phyloP scores from a whole-genome alignment of 352 stramenopile species.

The Globisporangium iwayamae region DNA sequence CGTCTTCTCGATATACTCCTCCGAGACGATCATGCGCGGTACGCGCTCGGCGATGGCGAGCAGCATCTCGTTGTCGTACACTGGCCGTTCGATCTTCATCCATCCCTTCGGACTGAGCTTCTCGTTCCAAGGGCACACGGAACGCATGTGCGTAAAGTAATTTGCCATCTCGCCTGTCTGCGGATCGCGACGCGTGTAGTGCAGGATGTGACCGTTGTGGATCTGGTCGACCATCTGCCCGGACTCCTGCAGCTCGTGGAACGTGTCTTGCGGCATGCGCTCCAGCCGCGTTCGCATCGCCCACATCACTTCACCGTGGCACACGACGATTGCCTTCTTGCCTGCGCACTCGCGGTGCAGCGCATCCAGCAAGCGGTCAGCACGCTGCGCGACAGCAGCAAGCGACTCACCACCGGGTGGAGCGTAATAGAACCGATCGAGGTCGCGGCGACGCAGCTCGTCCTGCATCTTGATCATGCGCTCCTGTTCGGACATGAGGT shows the following conservation, averaged over 20 bases:
- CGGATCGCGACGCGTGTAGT: slow-evolving; percentile 83
- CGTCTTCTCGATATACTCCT: slow-evolving; percentile 86
- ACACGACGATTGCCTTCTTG: slow-evolving; percentile 82
- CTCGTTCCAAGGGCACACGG: slow-evolving; percentile 87
- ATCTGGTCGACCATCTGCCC: slow-evolving; percentile 88
- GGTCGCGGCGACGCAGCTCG: slow-evolving; percentile 74
- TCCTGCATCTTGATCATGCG: slow-evolving; percentile 87
- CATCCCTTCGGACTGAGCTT: slow-evolving; percentile 86
- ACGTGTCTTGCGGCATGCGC: slow-evolving; percentile 86
- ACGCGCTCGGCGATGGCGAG: slow-evolving; percentile 80
- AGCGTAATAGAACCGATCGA: slow-evolving; percentile 87
- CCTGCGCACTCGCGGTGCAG: slow-evolving; percentile 79
- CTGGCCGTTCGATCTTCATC: slow-evolving; percentile 86
- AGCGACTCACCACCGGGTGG: slow-evolving; percentile 81
- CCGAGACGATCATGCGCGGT: slow-evolving; percentile 85
- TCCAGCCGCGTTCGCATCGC: slow-evolving; percentile 84
- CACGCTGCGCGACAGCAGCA: slow-evolving; percentile 75
- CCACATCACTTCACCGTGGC: slow-evolving; percentile 89
- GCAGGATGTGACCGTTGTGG: slow-evolving; percentile 86
- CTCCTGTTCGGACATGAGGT: slow-evolving; percentile 88
- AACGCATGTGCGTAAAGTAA: slow-evolving; percentile 88
- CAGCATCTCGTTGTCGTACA: slow-evolving; percentile 88
- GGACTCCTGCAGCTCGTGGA: slow-evolving; percentile 80
- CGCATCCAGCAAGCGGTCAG: slow-evolving; percentile 68
- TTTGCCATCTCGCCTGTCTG: slow-evolving; percentile 65